A percentile compares a stretch with the other conserved stretches of the same genome.
Evolutionary conservation across 495 filamentous ascomycete genomes (phyloP).

Genomic region (Penicillium daleae): DNA sequence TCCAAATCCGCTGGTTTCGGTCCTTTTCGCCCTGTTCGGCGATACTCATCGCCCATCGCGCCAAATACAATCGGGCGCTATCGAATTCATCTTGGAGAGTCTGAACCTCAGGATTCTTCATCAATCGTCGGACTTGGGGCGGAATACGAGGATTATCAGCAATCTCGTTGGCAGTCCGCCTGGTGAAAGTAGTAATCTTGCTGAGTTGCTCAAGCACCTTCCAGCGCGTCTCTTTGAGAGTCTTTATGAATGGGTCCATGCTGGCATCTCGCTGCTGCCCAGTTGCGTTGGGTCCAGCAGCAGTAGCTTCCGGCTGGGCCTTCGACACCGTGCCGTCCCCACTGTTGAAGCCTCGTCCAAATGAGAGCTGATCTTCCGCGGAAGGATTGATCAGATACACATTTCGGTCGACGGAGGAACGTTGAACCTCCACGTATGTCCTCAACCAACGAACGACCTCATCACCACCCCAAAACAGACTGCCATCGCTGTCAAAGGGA

Average conservation of each 20-base stretch:
- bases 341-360: conserved; percentile 57
- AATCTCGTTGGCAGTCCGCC: conserved; percentile 88
- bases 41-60: conserved; percentile 97
- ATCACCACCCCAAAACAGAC: conserved; percentile 96
- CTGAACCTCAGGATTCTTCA: conserved; percentile 93
- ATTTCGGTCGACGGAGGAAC: conserved; percentile 80
- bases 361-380: conserved; percentile 79
- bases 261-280: conserved; percentile 59
- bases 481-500: conserved; percentile 81
- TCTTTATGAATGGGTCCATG: conserved; percentile 97
- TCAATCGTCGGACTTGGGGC: conserved; percentile 79
- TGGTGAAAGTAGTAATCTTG: conserved; percentile 93
- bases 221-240: conserved; percentile 94
- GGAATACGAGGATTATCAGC: conserved; percentile 87
- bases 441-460: conserved; percentile 92
- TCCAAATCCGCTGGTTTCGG: conserved; percentile 83
- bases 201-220: conserved; percentile 92
- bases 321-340: conserved; percentile 39
- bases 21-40: conserved; percentile 94
- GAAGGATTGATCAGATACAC: conserved; percentile 90
- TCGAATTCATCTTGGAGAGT: conserved; percentile 96
- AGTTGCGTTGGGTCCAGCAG: conserved; percentile 37
- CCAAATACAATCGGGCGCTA: conserved; percentile 89
- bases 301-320: conserved; percentile 37
- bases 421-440: conserved; percentile 79